A percentile compares a stretch with the other conserved stretches of the same genome.
These are phyloP conservation scores for Pythium volutum DNA, from an alignment of 352 stramenopile genomes.

Conservation along the genomic window DNA sequence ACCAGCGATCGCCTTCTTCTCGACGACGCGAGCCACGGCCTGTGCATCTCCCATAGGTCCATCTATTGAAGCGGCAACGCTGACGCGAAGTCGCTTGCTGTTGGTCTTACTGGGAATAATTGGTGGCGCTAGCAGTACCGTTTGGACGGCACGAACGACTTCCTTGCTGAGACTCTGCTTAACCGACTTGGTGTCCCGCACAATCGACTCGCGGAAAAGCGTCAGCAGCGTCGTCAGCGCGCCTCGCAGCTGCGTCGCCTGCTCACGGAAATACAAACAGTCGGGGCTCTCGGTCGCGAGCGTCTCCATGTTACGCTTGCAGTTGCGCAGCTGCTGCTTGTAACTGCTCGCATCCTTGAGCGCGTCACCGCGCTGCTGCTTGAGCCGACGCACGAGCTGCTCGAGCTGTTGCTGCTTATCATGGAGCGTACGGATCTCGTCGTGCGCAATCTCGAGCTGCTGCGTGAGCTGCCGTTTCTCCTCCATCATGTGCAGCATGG, in stretches of 20 bases:
- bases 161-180: conserved; percentile 66
- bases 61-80: background rate
- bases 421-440: conserved; percentile 29
- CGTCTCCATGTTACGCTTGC: conserved; percentile 35
- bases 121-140: conserved; percentile 1
- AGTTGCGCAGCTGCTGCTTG: conserved; percentile 51
- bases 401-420: conserved; percentile 41
- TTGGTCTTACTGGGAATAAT: background rate
- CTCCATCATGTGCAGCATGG: conserved; percentile 36
- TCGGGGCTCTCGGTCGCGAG: conserved; percentile 32
- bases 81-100: conserved; percentile 1
- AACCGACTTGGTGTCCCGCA: conserved; percentile 51
- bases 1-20: conserved; percentile 15
- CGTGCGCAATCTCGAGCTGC: conserved; percentile 20
- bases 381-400: conserved; percentile 40
- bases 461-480: conserved; percentile 37
- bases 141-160: conserved; percentile 22
- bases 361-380: conserved; percentile 46
- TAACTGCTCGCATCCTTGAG: conserved; percentile 56
- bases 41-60: background rate
- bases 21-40: conserved; percentile 20
- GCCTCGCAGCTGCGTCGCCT: conserved; percentile 37
- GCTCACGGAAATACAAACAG: conserved; percentile 40
- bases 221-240: conserved; percentile 38
- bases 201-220: conserved; percentile 44